Base-by-base conservation (phyloP, 495 filamentous ascomycete genomes). In the Beverwykella pulmonaria region DNA sequence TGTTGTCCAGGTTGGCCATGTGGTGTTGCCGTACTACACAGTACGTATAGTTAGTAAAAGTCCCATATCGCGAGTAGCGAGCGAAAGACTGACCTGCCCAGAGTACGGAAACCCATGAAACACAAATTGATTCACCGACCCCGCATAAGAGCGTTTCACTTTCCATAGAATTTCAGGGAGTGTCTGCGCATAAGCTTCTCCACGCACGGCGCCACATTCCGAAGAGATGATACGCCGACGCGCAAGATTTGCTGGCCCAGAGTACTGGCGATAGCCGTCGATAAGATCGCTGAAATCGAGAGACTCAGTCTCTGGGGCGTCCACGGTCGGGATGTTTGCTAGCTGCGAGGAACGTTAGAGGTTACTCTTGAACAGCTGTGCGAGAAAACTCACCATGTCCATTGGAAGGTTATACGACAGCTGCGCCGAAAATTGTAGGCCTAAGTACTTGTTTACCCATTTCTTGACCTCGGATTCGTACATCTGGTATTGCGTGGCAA, bases 341-440 rank as follows among this genome's bases (percentile, higher is more conserved):
- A 63, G 48, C 59, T 63, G 19, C 8, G 14, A 22, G 5, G 19
- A 50, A 20, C 49, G 58, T 57, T 4, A 59, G 17, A n/a, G 39
- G 39, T 2, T 14, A 15, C 22, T n/a, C 25, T 41, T n/a, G n/a
- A n/a, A n/a, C n/a, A n/a, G n/a, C n/a, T n/a, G n/a, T n/a, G n/a
- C n/a, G n/a, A n/a, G n/a, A n/a, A n/a, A n/a, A n/a, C n/a, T n/a
- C n/a, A 68, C 56, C 64, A 74, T 73, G 41, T 76, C 73, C 61
- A 76, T 65, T 10, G 73, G 68, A 27, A 76, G 61, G 55, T 75
- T 75, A 53, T 76, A 75, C 0, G 66, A 67, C 25, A 74, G 36
- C 44, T 75, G 73, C 17, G 69, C 57, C n/a, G 74, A 74, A 50
- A 60, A 72, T 41, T 72, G 61, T 12, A 75, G 30, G 29, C 61